Percentiles rank a stretch among this genome's conserved stretches.
Evolutionary conservation across 768 basidiomycete species (phyloP).

Genomic region (Lepiota subincarnata): DNA sequence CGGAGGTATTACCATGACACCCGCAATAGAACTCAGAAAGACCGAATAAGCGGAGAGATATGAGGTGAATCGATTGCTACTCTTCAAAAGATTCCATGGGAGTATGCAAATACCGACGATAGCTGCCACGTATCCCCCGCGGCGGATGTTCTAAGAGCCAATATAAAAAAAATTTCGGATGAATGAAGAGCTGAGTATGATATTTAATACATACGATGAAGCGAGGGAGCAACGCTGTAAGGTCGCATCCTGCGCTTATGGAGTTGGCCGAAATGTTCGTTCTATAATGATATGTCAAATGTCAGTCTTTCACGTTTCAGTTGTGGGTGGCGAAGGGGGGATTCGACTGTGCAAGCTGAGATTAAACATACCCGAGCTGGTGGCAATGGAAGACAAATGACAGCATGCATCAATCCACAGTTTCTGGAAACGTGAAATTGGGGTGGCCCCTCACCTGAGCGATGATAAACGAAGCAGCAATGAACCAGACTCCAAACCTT

Average conservation of each 20-base stretch:
- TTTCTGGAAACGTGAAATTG: background rate
- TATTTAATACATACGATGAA: conserved; percentile 50
- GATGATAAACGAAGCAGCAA: conserved; percentile 73
- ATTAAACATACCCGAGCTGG: conserved; percentile 1
- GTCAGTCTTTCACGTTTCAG: conserved; percentile 2
- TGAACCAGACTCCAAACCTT: conserved; percentile 76
- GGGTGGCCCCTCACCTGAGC: conserved; percentile 46
- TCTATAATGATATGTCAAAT: conserved; percentile 28
- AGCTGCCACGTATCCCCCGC: conserved; percentile 82
- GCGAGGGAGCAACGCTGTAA: conserved; percentile 73
- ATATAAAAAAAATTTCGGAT: background rate
- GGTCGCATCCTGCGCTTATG: conserved; percentile 77
- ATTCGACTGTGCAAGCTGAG: background rate
- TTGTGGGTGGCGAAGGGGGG: background rate
- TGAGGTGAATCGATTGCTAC: conserved; percentile 71
- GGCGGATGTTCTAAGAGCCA: conserved; percentile 64
- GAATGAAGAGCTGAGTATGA: background rate
- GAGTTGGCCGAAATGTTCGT: conserved; percentile 84
- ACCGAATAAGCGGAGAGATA: conserved; percentile 82
- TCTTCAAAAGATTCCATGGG: conserved; percentile 74
- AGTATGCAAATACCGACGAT: conserved; percentile 71
- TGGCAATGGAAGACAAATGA: background rate
- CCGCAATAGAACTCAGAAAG: conserved; percentile 76
- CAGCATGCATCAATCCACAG: conserved; percentile 3
- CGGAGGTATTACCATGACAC: conserved; percentile 58